Evolutionary conservation across 108 stramenopile species (phyloP), one percentile per base, ranked within the genome.

Genomic region (Epithemia pelagica): DNA sequence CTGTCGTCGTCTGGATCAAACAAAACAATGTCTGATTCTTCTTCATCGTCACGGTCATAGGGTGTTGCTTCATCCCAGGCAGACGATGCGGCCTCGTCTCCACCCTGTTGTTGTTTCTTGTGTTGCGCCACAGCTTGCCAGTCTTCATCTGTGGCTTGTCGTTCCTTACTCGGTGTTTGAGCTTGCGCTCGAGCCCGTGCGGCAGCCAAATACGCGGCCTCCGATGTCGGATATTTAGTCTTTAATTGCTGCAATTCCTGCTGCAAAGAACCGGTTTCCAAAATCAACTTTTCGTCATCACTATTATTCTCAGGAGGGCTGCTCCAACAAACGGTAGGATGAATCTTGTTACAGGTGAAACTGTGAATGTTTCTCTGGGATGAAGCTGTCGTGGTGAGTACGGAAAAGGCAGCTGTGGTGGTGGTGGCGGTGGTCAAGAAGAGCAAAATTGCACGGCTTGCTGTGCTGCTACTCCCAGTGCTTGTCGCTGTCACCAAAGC

Each of bases 191-290:
- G 59, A 32, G 63, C 71, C 51, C 77, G 69, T 10, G 81, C 77
- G 0, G 71, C 71, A 28, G 77, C 81, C 46, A 82, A 67, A 61
- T 61, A 82, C 53, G 74, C 81, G 24, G 77, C 66, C 37, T 75
- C 77, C 1, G 69, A 70, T 28, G 77, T 74, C 32, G 71, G 65
- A 59, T 73, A 78, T 28, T 74, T 72, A 18, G 64, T 62, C 0
- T 28, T 30, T 2, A 75, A 22, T 57, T 70, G 32, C 20, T 2
- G 29, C 62, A 74, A 46, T 69, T 74, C 25, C 30, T 74, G 22
- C 21, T 58, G 56, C 26, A 58, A 26, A 8, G 22, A 23, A 23
- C 21, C 56, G 25, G 56, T 21, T 18, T 21, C 26, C 56, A 58
- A 58, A 27, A 58, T 27, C 7, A 58, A n/a, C 52, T 52, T 52